Conservation (phyloP, 768 basidiomycete genomes). For the Dentipellis fragilis region DNA sequence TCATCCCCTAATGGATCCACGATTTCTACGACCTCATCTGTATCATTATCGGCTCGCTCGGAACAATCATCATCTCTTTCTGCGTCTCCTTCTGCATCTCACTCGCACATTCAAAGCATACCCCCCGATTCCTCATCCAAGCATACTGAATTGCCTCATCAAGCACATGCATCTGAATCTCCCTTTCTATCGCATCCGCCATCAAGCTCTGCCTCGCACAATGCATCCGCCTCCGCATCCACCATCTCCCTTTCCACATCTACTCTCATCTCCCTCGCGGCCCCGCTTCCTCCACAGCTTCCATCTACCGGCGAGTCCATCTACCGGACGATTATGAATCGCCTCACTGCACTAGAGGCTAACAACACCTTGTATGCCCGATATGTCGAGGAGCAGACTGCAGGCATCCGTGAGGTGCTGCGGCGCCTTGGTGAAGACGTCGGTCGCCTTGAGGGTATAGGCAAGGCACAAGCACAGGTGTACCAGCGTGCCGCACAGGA, state of each 20-base stretch:
- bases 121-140: no score
- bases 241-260: slow-evolving; percentile 1
- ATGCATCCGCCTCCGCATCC: slow-evolving; percentile 3
- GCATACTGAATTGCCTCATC: no score
- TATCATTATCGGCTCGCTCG: slow-evolving; percentile 4
- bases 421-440: slow-evolving; percentile 69
- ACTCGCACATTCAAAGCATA: no score
- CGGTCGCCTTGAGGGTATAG: slow-evolving; percentile 63
- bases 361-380: slow-evolving; percentile 78
- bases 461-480: slow-evolving; percentile 58
- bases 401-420: slow-evolving; percentile 64
- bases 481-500: slow-evolving; percentile 56
- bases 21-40: slow-evolving; percentile 5
- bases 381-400: slow-evolving; percentile 87
- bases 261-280: background rate
- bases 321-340: slow-evolving; percentile 93
- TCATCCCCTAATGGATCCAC: background rate
- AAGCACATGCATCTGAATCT: background rate
- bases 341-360: slow-evolving; percentile 72
- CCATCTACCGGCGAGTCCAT: slow-evolving; percentile 63
- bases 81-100: no score
- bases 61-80: background rate
- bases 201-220: background rate
- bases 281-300: slow-evolving; percentile 14
- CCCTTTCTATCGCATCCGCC: slow-evolving; percentile 10